Base-by-base conservation (phyloP, 2,329 filamentous ascomycete species). In the Verticillium nubilum region DNA sequence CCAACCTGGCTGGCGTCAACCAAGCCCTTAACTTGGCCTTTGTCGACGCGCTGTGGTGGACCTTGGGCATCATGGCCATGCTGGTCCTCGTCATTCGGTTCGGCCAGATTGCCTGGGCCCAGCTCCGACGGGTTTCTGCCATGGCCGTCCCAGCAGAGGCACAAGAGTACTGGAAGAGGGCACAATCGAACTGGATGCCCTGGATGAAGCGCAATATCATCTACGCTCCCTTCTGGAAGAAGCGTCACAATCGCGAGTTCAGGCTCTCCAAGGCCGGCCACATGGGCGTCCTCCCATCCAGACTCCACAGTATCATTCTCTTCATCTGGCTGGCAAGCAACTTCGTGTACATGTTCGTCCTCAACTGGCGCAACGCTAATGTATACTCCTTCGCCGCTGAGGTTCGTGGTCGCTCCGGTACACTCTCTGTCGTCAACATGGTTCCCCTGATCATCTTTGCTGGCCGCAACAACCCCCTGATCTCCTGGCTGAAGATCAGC, bases 381-480 rank as follows among this genome's bases (percentile, higher is more conserved):
- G 77, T 75, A 58, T 88, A 79, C 68, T 82, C 87, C 2, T 80
- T 96, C 28, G 79, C 90, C 29, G 93, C 93, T 26, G 90, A 96
- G 70, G 80, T 97, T 52, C 88, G 95, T 67, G 93, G 93, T 37
- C 86, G 95, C 60, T 90, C 90, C 6, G 95, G 95, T 58, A 64
- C 88, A 9, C 82, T 99, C 64, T 87, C 93, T 4, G 81, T 92
- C 12, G 84, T 96, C 68, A 99, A 97, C 76, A 90, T 98, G 85
- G 86, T 99, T 31, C 93, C 95, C 5, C 86, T 97, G 29, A 83
- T 98, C 68, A 84, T 98, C 64, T 85, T 98, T 60, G 92, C 93
- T 13, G 87, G 92, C 35, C 89, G 95, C 70, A 98, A 98, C 79
- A 99, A 98, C 76, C 91, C 92, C 9, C 80, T 97, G 55, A 97